A percentile compares a stretch with the other conserved stretches of the same genome.
Conservation (phyloP, 768 basidiomycete genomes). For the Suillus lakei region DNA sequence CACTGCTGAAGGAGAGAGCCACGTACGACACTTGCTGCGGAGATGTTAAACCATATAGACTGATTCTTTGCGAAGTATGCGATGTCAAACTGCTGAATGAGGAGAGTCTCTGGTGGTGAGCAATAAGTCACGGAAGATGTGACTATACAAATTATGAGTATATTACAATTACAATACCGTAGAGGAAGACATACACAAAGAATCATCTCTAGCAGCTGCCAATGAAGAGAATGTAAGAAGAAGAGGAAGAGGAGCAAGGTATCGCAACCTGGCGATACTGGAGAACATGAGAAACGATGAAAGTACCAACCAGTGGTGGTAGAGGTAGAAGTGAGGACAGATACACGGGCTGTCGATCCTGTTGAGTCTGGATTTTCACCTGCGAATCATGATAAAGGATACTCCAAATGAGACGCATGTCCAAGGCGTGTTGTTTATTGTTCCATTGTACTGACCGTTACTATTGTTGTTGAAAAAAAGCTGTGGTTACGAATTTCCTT, state of each 20-base stretch:
- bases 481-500: conserved; percentile 27
- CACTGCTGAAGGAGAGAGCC: conserved; percentile 4
- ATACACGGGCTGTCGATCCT: conserved; percentile 32
- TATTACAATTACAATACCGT: conserved; percentile 8
- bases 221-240: conserved; percentile 43
- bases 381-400: conserved; percentile 25
- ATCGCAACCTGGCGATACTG: conserved; percentile 81
- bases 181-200: conserved; percentile 57
- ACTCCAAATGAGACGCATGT: conserved; percentile 29
- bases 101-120: conserved; percentile 76
- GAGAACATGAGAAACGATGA: conserved; percentile 56
- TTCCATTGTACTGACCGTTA: conserved; percentile 36
- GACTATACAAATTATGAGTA: conserved; percentile 46
- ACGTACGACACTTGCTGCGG: conserved; percentile 85
- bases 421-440: conserved; percentile 29
- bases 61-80: conserved; percentile 71
- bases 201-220: conserved; percentile 54
- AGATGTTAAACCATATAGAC: conserved; percentile 83
- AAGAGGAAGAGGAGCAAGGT: conserved; percentile 45
- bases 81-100: conserved; percentile 79
- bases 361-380: conserved; percentile 14
- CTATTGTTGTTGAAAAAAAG: conserved; percentile 36
- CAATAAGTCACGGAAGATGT: conserved; percentile 91
- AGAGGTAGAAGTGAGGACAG: conserved; percentile 21
- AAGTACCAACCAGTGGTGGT: conserved; percentile 16